Evolutionary conservation across 306 rosid species (phyloP).

Genomic region (Pueraria montana): DNA sequence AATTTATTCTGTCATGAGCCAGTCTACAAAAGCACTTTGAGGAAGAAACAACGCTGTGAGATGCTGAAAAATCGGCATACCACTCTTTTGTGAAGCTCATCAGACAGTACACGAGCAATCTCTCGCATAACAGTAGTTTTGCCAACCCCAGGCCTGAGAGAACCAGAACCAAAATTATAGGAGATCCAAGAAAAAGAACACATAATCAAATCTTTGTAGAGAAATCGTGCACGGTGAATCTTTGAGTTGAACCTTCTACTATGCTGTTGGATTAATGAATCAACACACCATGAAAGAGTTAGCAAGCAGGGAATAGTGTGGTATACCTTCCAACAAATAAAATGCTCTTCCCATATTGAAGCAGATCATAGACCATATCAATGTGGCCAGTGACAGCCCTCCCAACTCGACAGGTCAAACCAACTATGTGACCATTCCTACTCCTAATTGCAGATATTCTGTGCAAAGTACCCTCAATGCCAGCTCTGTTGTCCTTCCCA

Average conservation of each 20-base stretch:
- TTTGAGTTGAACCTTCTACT: background rate
- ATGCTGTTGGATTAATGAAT: background rate
- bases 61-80: constrained; percentile 50
- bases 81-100: constrained; percentile 80
- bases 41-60: constrained; percentile 13
- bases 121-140: constrained; percentile 81
- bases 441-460: constrained; percentile 79
- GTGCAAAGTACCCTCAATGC: constrained; percentile 81
- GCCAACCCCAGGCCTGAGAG: constrained; percentile 79
- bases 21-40: constrained; percentile 22
- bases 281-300: constrained; percentile 13
- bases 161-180: constrained; percentile 37
- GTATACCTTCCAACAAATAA: constrained; percentile 74
- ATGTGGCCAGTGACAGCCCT: constrained; percentile 71
- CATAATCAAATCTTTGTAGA: constrained; percentile 13
- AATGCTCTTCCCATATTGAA: constrained; percentile 77
- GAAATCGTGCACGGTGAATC: constrained; percentile 6
- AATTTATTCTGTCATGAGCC: constrained; percentile 31
- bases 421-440: constrained; percentile 67
- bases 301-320: background rate
- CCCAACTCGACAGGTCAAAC: constrained; percentile 80
- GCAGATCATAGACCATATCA: constrained; percentile 75
- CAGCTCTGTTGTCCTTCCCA: constrained; percentile 80
- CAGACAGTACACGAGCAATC: constrained; percentile 72
- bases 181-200: background rate